phyloP scores from a whole-genome alignment of 306 rosid species.

The Cicer pinnatifidum region DNA sequence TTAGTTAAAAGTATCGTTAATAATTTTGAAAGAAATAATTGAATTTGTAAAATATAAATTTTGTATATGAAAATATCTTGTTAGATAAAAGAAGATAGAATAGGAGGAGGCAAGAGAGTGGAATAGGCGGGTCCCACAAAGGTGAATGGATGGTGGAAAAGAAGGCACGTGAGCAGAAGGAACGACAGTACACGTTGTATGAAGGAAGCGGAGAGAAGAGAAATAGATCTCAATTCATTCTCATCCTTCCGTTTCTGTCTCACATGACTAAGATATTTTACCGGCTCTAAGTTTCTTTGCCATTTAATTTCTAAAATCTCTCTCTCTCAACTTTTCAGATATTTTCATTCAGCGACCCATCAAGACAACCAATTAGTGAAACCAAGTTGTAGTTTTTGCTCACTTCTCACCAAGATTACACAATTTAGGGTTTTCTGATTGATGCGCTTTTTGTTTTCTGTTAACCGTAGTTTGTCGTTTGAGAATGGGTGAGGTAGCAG shows the following conservation, averaged over 20 bases:
- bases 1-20: too few relatives aligned
- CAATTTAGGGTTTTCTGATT: conserved; percentile 38
- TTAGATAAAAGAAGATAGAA: too few relatives aligned
- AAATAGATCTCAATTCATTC: neutral
- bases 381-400: neutral
- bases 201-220: conserved; percentile 5
- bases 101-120: neutral
- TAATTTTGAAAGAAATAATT: too few relatives aligned
- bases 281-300: conserved; percentile 44
- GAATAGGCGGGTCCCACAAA: conserved; percentile 21
- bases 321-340: conserved; percentile 45
- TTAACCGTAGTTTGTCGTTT: conserved; percentile 28
- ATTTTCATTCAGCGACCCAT: conserved; percentile 7
- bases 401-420: neutral
- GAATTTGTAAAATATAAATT: too few relatives aligned
- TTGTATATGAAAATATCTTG: too few relatives aligned
- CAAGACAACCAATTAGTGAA: neutral
- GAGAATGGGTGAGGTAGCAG: conserved; percentile 58
- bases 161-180: conserved; percentile 28
- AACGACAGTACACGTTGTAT: conserved; percentile 14
- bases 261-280: conserved; percentile 52
- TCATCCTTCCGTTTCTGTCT: neutral
- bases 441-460: conserved; percentile 4
- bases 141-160: conserved; percentile 24
- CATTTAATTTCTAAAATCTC: conserved; percentile 12